These are phyloP conservation scores for Phytophthora macrochlamydospora DNA, from an alignment of 352 stramenopile species.

Conservation along the genomic window DNA sequence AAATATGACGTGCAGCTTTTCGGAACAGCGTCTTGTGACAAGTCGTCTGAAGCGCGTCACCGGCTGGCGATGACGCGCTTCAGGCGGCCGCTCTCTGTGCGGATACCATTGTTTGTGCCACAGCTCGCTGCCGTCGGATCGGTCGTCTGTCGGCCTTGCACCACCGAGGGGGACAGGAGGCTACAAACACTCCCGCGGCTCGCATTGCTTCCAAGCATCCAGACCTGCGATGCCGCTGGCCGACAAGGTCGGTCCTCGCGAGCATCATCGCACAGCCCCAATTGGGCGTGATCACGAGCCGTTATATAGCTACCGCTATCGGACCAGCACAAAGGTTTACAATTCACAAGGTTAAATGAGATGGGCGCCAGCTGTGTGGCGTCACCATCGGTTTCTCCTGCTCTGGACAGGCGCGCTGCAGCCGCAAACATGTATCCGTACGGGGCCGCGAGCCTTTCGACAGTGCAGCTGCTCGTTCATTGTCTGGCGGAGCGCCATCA, in stretches of 20 bases:
- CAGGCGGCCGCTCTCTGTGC: not conserved
- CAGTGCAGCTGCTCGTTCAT: not conserved
- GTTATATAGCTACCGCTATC: slow-evolving; percentile 8
- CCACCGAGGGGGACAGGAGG: not conserved
- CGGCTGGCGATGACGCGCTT: not conserved
- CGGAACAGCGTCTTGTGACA: not conserved
- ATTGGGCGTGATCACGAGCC: not conserved
- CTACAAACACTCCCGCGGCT: too few relatives aligned
- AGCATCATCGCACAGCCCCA: too few relatives aligned
- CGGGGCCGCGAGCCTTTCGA: slow-evolving; percentile 14
- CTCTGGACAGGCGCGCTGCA: not conserved
- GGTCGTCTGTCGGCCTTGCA: slow-evolving; percentile 9
- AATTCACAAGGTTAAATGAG: not conserved
- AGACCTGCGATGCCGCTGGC: too few relatives aligned
- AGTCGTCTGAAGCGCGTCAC: not conserved
- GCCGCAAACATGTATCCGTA: slow-evolving; percentile 24
- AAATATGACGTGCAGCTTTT: too few relatives aligned
- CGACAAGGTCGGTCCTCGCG: too few relatives aligned
- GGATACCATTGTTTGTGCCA: slow-evolving; percentile 10
- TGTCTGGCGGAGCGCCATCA: not conserved
- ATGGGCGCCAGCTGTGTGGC: not conserved
- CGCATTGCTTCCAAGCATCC: too few relatives aligned
- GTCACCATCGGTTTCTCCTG: slow-evolving; percentile 2
- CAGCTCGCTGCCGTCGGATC: slow-evolving; percentile 17
- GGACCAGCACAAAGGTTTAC: slow-evolving; percentile 6